phyloP scores from a whole-genome alignment of 495 filamentous ascomycete species.

The Penicillium coprophilum region DNA sequence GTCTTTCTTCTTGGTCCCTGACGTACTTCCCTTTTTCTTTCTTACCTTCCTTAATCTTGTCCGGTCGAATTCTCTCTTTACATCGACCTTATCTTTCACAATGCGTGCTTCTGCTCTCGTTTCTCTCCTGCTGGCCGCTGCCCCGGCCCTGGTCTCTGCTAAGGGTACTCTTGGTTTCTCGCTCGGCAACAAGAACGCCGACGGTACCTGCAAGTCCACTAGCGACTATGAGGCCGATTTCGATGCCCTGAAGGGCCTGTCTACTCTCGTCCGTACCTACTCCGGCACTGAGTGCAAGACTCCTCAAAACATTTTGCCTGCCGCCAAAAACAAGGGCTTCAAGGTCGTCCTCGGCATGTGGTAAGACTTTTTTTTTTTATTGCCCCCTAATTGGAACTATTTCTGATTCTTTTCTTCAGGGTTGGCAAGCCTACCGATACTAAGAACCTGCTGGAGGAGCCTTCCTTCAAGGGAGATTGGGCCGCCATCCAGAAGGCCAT shows the following conservation, averaged over 20 bases:
- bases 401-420: conserved; percentile 41
- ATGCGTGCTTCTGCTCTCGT: conserved; percentile 49
- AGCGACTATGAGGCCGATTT: conserved; percentile 70
- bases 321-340: conserved; percentile 68
- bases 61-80: conserved; percentile 10
- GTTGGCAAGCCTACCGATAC: conserved; percentile 48
- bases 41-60: conserved; percentile 6
- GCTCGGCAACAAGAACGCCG: conserved; percentile 49
- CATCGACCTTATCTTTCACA: conserved; percentile 16
- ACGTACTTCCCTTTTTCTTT: conserved; percentile 12
- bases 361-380: conserved; percentile 45
- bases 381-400: not conserved
- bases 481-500: conserved; percentile 55
- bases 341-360: conserved; percentile 77
- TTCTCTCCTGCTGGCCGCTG: conserved; percentile 41
- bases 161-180: conserved; percentile 52
- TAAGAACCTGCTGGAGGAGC: conserved; percentile 38
- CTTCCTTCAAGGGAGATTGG: conserved; percentile 63
- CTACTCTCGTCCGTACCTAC: conserved; percentile 68
- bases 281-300: conserved; percentile 63
- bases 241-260: conserved; percentile 52
- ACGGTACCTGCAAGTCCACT: conserved; percentile 63
- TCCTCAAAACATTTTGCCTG: conserved; percentile 66
- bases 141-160: conserved; percentile 43
- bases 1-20: conserved; percentile 11